Conservation (phyloP, 2,329 filamentous ascomycete species). For the Fusarium verticillioides region DNA sequence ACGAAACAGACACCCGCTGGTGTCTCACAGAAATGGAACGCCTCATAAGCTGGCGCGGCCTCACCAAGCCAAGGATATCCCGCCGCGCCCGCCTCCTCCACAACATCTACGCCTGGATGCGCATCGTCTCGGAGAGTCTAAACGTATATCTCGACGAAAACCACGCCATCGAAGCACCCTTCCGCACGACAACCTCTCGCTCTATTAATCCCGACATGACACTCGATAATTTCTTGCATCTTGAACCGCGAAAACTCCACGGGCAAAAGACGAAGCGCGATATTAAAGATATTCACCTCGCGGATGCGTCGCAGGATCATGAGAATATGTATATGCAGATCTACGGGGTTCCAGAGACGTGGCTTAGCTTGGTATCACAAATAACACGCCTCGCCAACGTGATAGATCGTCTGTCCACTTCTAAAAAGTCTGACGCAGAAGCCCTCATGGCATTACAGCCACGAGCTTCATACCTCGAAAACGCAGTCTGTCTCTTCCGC, state of each 20-base stretch:
- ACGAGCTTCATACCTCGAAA: constrained; percentile 29
- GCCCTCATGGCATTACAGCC: constrained; percentile 26
- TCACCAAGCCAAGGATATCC: constrained; percentile 35
- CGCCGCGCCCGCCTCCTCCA: constrained; percentile 34
- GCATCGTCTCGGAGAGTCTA: constrained; percentile 38
- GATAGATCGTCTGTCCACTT: constrained; percentile 23
- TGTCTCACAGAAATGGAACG: constrained; percentile 40
- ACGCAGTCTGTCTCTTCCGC: constrained; percentile 36
- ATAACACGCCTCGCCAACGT: constrained; percentile 36
- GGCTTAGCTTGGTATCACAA: constrained; percentile 38
- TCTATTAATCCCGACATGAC: constrained; percentile 31
- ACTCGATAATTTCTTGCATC: constrained; percentile 34
- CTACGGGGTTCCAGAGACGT: constrained; percentile 39
- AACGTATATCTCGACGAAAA: constrained; percentile 32
- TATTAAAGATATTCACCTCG: constrained; percentile 37
- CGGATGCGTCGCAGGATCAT: constrained; percentile 24
- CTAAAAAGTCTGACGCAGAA: constrained; percentile 22
- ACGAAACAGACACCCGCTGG: constrained; percentile 30
- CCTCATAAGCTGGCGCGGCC: constrained; percentile 33
- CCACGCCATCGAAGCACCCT: constrained; percentile 20
- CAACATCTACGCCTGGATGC: constrained; percentile 42
- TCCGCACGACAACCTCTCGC: neutral
- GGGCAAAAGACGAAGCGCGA: constrained; percentile 12
- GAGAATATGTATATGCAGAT: constrained; percentile 43
- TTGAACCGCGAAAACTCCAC: constrained; percentile 31